These are phyloP conservation scores for Mortierella sp. DNA, from an alignment of 371 early-diverging fungal species.

Conservation along the genomic window DNA sequence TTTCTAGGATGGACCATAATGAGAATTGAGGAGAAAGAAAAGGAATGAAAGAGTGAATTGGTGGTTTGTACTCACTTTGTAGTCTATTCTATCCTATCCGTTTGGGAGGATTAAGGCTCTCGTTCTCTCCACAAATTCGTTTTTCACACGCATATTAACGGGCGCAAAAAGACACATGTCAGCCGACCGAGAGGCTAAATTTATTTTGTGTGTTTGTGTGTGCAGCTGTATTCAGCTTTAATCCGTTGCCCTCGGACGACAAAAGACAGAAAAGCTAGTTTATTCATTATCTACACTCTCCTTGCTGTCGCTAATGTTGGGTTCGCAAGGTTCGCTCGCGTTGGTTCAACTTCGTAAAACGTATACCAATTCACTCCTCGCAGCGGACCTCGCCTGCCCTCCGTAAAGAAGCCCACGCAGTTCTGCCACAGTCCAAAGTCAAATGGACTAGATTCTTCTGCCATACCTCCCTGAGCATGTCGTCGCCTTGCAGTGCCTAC, in stretches of 20 bases:
- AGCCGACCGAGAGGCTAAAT: background rate
- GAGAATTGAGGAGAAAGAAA: background rate
- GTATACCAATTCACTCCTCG: slow-evolving; percentile 71
- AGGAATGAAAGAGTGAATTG: background rate
- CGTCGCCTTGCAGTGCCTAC: slow-evolving; percentile 31
- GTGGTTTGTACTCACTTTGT: too few species aligned
- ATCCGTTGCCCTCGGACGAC: too few species aligned
- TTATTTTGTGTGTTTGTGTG: too few species aligned
- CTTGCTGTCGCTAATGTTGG: slow-evolving; percentile 10
- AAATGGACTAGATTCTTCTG: slow-evolving; percentile 65
- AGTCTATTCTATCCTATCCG: background rate
- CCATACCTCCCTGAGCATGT: slow-evolving; percentile 15
- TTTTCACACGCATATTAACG: slow-evolving; percentile 1
- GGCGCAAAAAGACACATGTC: slow-evolving; percentile 5
- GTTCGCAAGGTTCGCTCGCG: slow-evolving; percentile 2
- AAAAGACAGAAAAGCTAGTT: background rate
- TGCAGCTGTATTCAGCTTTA: too few species aligned
- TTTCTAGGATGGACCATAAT: background rate
- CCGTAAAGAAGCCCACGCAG: slow-evolving; percentile 87
- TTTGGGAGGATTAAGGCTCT: background rate
- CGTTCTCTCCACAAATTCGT: background rate
- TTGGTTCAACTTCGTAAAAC: slow-evolving; percentile 58
- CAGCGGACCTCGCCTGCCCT: slow-evolving; percentile 65
- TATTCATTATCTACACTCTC: slow-evolving; percentile 10
- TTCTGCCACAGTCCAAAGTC: slow-evolving; percentile 78